Conservation (phyloP, 768 basidiomycete species). For the Kwoniella newhampshirensis region DNA sequence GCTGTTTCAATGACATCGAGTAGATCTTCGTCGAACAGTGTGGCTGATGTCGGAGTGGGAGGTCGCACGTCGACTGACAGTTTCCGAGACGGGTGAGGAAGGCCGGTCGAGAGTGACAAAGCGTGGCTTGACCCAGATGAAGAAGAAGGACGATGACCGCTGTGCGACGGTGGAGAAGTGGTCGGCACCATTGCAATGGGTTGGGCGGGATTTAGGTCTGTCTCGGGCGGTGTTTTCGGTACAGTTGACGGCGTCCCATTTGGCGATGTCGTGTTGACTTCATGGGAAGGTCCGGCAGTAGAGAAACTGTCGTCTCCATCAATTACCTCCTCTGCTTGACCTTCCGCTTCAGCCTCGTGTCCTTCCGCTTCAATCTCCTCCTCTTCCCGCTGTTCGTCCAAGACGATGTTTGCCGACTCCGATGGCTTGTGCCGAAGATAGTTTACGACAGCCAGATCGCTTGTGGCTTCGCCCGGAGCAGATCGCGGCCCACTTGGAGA, state of each 20-base stretch:
- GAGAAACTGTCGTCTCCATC: conserved; percentile 11
- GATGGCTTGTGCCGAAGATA: conserved; percentile 36
- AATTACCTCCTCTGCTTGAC: conserved; percentile 28
- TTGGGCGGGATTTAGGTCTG: conserved; percentile 6
- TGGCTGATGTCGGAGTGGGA: conserved; percentile 58
- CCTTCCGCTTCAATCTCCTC: conserved; percentile 15
- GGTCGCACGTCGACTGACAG: conserved; percentile 54
- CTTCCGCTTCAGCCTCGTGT: conserved; percentile 25
- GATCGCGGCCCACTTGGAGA: conserved; percentile 26
- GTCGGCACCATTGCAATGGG: conserved; percentile 26
- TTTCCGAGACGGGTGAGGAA: conserved; percentile 31
- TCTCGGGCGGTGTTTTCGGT: conserved; percentile 29
- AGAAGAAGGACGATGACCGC: conserved; percentile 45
- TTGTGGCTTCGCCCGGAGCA: neutral
- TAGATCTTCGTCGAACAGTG: conserved; percentile 73
- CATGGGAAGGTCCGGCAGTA: neutral
- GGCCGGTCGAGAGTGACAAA: conserved; percentile 24
- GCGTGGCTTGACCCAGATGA: conserved; percentile 56
- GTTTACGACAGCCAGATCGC: conserved; percentile 2
- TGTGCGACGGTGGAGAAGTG: conserved; percentile 54
- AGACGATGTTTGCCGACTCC: conserved; percentile 24
- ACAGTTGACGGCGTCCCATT: conserved; percentile 20
- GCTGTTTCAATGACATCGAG: conserved; percentile 75
- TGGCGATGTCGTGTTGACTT: conserved; percentile 6
- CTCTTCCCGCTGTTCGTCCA: conserved; percentile 31